Evolutionary conservation across 2,329 filamentous ascomycete species (phyloP).

Genomic region (Raffaelea arxii): DNA sequence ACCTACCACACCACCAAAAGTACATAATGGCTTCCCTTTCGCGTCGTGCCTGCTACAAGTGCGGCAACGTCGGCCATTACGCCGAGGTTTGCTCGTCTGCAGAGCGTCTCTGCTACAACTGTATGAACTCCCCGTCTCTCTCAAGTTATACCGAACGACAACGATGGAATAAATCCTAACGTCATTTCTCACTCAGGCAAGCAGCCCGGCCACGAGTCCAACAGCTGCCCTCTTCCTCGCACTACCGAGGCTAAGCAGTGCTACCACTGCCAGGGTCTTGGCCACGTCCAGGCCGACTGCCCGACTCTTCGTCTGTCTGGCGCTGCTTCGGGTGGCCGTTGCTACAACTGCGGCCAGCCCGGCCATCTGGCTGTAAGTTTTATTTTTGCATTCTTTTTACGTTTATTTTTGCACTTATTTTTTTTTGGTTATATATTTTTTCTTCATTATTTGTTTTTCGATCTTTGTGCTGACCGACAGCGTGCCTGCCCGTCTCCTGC

Average conservation of each 20-base stretch:
- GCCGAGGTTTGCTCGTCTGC: constrained; percentile 93
- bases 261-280: constrained; percentile 98
- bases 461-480: constrained; percentile 24
- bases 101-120: constrained; percentile 99
- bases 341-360: constrained; percentile 91
- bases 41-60: constrained; percentile 75
- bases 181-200: constrained; percentile 52
- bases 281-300: constrained; percentile 98
- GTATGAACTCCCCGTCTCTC: no score
- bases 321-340: constrained; percentile 71
- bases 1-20: constrained; percentile 14
- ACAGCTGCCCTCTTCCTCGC: constrained; percentile 90
- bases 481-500: constrained; percentile 76
- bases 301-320: constrained; percentile 88
- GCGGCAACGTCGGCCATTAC: constrained; percentile 73
- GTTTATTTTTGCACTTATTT: not conserved
- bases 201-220: constrained; percentile 91
- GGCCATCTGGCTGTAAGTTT: constrained; percentile 78
- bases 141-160: no score
- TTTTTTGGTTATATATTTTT: constrained; percentile 25
- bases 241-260: constrained; percentile 99
- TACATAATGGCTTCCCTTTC: constrained; percentile 66
- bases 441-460: not conserved
- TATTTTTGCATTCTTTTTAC: not conserved
- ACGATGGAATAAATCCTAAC: no score